Evolutionary conservation across 352 stramenopile genomes (phyloP), one percentile per base, ranked within the genome.

Genomic region (Globisporangium yorkense): DNA sequence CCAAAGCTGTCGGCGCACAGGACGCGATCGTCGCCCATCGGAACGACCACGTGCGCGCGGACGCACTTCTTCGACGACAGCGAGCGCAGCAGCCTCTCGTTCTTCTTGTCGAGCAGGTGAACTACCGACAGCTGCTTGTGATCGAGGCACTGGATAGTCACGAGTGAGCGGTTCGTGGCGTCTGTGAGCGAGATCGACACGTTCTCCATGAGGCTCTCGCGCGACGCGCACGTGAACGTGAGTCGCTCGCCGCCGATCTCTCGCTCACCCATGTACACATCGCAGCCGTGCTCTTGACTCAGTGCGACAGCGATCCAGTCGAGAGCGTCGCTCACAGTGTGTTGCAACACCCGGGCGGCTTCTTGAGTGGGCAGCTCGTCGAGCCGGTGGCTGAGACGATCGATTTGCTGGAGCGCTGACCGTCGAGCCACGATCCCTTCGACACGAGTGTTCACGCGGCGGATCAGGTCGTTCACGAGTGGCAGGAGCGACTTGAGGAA

Each of bases 1-100:
- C 72, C 72, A 31, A 90, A 66, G 51, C 77, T 91, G 48, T 91
- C 79, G 8, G 67, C 67, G 57, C 77, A 86, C 10, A 91, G 31
- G 2, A 93, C 51, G 13, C 70, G 71, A 20, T 84, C 65, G 37
- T 87, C 75, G 5, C 74, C 67, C 64, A 93, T 77, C 0, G 75
- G 70, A 0, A 75, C 15, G 0, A 65, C 65, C 3, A 80, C 10
- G 48, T 75, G 77, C 4, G 83, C 62, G 9, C 79, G 68, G 10
- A 73, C 61, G 1, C 52, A 61, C 56, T 53, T 41, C 37, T 77
- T 80, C 9, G 39, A 7, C 3, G 71, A 71, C 12, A 80, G 56
- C 8, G 59, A 29, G 7, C 65, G 63, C 29, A 88, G 48, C 0
- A 57, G 15, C 15, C 40, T 63, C 10, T 62, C 47, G 50, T 59